Evolutionary conservation across 2,329 filamentous ascomycete genomes (phyloP).

Genomic region (Helicocarpus griseus): DNA sequence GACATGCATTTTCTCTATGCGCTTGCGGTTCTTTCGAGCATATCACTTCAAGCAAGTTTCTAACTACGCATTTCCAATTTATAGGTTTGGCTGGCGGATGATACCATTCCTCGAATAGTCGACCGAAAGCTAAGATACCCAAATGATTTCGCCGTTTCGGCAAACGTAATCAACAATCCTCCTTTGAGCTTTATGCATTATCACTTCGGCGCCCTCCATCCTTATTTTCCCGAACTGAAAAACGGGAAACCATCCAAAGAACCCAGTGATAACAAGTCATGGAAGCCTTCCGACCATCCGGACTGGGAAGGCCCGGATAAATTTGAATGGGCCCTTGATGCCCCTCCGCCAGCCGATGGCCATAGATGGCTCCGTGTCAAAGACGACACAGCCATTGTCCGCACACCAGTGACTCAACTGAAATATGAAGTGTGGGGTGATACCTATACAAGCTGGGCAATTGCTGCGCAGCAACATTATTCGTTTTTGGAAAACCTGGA

Average conservation of each 20-base stretch:
- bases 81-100: conserved; percentile 8
- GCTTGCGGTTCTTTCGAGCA: no score
- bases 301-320: conserved; percentile 3
- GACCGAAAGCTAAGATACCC: conserved; percentile 44
- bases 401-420: conserved; percentile 39
- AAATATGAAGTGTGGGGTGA: conserved; percentile 39
- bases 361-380: conserved; percentile 41
- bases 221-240: conserved; percentile 44
- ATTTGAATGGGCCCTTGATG: conserved; percentile 5
- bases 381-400: conserved; percentile 25
- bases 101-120: conserved; percentile 37
- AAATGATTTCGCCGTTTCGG: conserved; percentile 43
- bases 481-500: conserved; percentile 43
- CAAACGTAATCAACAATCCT: conserved; percentile 49
- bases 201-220: conserved; percentile 43
- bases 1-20: background rate
- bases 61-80: background rate
- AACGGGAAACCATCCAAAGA: conserved; percentile 3
- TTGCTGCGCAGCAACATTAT: conserved; percentile 38
- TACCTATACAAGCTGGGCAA: conserved; percentile 41
- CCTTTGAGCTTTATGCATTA: conserved; percentile 46
- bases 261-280: conserved; percentile 6
- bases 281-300: conserved; percentile 7
- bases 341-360: conserved; percentile 2
- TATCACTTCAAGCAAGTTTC: no score